Percentiles rank a stretch among this genome's conserved stretches.
phyloP scores from a whole-genome alignment of 2,329 filamentous ascomycete species.

The Botrytis pseudocinerea region DNA sequence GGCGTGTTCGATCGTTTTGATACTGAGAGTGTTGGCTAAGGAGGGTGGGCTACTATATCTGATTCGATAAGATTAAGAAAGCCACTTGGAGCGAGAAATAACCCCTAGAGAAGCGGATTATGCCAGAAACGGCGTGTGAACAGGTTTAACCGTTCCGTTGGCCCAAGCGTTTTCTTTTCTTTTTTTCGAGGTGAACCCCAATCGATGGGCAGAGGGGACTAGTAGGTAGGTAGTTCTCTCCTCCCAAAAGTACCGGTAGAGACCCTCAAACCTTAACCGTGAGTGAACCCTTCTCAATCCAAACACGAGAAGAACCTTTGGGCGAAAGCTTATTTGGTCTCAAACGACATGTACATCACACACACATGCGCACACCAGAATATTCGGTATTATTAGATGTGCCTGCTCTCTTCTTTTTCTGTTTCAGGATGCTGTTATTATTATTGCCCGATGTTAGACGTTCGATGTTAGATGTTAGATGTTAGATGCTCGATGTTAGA shows the following conservation, averaged over 20 bases:
- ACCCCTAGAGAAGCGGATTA: not conserved
- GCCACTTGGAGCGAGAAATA: not conserved
- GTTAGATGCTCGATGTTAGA: too few relatives aligned
- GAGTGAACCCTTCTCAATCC: not conserved
- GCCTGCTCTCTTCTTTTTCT: not conserved
- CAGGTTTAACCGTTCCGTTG: not conserved
- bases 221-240: too few relatives aligned
- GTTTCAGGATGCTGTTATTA: not conserved
- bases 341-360: slow-evolving; percentile 1
- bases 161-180: not conserved
- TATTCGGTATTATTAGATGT: not conserved
- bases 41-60: not conserved
- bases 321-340: not conserved
- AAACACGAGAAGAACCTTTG: not conserved
- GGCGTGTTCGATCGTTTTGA: not conserved
- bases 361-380: not conserved
- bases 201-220: not conserved
- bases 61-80: not conserved
- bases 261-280: not conserved
- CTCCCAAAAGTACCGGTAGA: not conserved
- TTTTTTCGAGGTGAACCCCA: not conserved
- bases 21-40: not conserved
- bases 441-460: too few relatives aligned
- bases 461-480: too few relatives aligned
- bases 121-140: not conserved